Evolutionary conservation across 768 basidiomycete genomes (phyloP), one percentile per base, ranked within the genome.

Genomic region (Tulasnella sp.): DNA sequence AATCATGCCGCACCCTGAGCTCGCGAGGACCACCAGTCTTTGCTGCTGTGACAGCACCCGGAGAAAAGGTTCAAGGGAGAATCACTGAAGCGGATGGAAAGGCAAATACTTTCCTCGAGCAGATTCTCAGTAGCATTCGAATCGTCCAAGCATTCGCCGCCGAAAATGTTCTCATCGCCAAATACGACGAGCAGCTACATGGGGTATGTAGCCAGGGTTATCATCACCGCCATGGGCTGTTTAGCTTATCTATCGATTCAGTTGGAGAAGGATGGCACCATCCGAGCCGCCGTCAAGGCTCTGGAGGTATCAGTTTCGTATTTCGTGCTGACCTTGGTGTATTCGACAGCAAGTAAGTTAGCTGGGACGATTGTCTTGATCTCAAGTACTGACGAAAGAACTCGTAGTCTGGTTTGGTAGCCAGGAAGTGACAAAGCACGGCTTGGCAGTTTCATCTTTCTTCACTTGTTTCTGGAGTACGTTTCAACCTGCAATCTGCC

Each of bases 141-240:
- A 79, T 79, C 37, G 78, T 79, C 42, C 78, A 79, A 64, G 78
- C 78, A 22, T 79, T 79, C 64, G 78, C 60, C 28, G 78, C 78
- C 3, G 78, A 79, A 22, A 69, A 64, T 34, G 60, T 40, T 34
- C 41, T 79, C 5, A 42, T 79, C n/a, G 31, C 28, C 41, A 79
- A 40, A 12, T 79, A 79, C 60, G 78, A 79, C 64, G 31, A 40
- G 12, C 48, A 79, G n/a, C 69, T 79, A 6, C 11, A 24, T 11
- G 40, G 64, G 60, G 78, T 79, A 72, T 31, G 78, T 54, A 5
- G 9, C 34, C 12, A n/a, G 64, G 31, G 3, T 31, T 37, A 16
- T 37, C 28, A 31, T 34, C 16, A 5, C n/a, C 44, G n/a, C n/a
- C 2, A 42, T 22, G 31, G 78, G 14, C n/a, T 73, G 64, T 31